Evolutionary conservation across 2,329 filamentous ascomycete genomes (phyloP), one percentile per base, ranked within the genome.

Genomic region (Dryadomyces sulphureus): DNA sequence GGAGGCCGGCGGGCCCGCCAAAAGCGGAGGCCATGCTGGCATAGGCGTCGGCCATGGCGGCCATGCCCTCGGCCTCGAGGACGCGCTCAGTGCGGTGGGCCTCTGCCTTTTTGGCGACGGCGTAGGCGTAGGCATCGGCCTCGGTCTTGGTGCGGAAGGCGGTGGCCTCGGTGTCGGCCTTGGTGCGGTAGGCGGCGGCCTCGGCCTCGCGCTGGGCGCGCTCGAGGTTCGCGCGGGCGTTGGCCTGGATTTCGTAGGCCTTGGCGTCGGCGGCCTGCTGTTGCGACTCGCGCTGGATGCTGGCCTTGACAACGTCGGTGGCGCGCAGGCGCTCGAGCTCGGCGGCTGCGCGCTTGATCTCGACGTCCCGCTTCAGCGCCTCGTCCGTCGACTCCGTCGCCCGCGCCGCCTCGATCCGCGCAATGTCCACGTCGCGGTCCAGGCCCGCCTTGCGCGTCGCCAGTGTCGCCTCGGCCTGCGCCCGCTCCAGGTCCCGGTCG

Each of bases 31-130:
- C 70, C 57, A 93, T 71, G 55, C 80, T 77, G 52, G 69, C 70
- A 62, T 92, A 93, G n/a, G 84, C 85, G 46, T 81, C 78, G 1
- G 86, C 84, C 77, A 88, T 86, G 55, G 84, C 83, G 0, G 67
- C 61, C 32, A 90, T 66, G 65, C 81, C 87, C 56, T 88, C 81
- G 2, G 86, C 86, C 59, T 90, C 82, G 54, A 79, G 79, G 57
- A 85, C 72, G 57, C 79, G 74, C 53, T 65, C 65, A 52, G 66
- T 65, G 20, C 65, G 64, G 19, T 59, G 56, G 7, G 69, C 75
- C 50, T 81, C 75, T 39, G 77, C 71, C 12, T 64, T 60, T 57
- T 73, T 70, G 49, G 63, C 51, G 21, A 59, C 52, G 32, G 63
- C 62, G 45, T 63, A 58, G 43, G 53, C 59, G 50, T 56, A 56